Evolutionary conservation across 208 protist genomes (phyloP).

Genomic region (Crithidia thermophila): DNA sequence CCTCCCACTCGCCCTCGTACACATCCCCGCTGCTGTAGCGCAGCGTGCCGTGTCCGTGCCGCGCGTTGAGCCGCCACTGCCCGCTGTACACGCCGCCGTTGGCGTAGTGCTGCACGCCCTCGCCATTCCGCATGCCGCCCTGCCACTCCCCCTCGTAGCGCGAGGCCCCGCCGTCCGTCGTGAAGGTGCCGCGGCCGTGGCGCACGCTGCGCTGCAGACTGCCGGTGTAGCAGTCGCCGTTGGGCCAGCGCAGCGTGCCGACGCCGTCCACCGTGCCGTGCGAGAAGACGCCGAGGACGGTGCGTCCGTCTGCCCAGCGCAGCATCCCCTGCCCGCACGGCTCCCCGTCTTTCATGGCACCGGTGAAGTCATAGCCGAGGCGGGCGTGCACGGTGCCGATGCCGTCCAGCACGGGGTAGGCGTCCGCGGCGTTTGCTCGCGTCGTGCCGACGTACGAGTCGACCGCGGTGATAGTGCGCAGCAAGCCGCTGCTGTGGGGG

Average conservation of each 20-base stretch:
- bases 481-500: constrained; percentile 1
- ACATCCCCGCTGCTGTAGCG: constrained; percentile 63
- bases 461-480: constrained; percentile 45
- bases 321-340: constrained; percentile 61
- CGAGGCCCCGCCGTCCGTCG: constrained; percentile 38
- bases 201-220: constrained; percentile 64
- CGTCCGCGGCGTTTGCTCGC: constrained; percentile 3
- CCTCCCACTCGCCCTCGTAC: constrained; percentile 80
- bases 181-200: constrained; percentile 77
- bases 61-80: constrained; percentile 54
- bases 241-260: constrained; percentile 57
- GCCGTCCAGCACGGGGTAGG: constrained; percentile 40
- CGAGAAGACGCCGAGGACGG: constrained; percentile 46
- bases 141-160: constrained; percentile 79
- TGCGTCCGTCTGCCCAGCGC: constrained; percentile 52
- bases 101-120: constrained; percentile 64
- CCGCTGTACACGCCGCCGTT: constrained; percentile 77
- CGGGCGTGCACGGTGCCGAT: constrained; percentile 43
- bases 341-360: constrained; percentile 44
- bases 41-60: constrained; percentile 62
- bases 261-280: constrained; percentile 42
- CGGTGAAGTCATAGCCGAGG: constrained; percentile 73
- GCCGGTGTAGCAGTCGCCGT: constrained; percentile 68
- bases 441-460: constrained; percentile 25
- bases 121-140: constrained; percentile 64